Evolutionary conservation across 768 basidiomycete genomes (phyloP), one percentile per base, ranked within the genome.

Genomic region (Termitomyces sp.): DNA sequence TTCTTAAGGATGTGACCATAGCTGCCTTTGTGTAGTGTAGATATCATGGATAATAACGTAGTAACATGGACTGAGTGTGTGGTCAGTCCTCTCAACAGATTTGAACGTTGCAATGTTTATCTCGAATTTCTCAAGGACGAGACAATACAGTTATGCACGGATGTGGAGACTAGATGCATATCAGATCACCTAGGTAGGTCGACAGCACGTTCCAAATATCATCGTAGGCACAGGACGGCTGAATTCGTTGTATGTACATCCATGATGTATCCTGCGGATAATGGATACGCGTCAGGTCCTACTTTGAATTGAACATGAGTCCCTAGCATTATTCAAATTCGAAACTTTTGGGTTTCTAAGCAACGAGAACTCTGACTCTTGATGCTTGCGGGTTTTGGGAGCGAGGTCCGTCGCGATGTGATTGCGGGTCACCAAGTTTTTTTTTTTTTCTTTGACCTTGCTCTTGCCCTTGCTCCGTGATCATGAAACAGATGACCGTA

Each of bases 41-140:
- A n/a, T n/a, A n/a, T n/a, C n/a, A n/a, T n/a, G n/a, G n/a, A n/a
- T n/a, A n/a, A n/a, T n/a, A n/a, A n/a, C n/a, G n/a, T n/a, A n/a
- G n/a, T n/a, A n/a, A n/a, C n/a, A 17, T 73, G 72, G 69, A 57
- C 66, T 45, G 58, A 48, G 5, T 71, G 67, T 38, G 63, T 37
- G 69, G 66, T 61, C 45, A 42, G 57, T 8, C 19, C 8, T 28
- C 42, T 46, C 34, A 28, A 42, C 51, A 21, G 21, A 32, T 21
- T n/a, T n/a, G n/a, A n/a, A n/a, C n/a, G 32, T n/a, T 21, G 15
- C 35, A 2, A 2, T n/a, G 15, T 7, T 28, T 28, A 42, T 38
- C 21, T 45, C 34, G 7, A 28, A 28, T 28, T 32, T 32, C 30
- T 9, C 22, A 14, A 64, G 56, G 54, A 17, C 59, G 51, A 50